phyloP scores from a whole-genome alignment of 2,329 filamentous ascomycete genomes.

The Xylariaceae sp. region DNA sequence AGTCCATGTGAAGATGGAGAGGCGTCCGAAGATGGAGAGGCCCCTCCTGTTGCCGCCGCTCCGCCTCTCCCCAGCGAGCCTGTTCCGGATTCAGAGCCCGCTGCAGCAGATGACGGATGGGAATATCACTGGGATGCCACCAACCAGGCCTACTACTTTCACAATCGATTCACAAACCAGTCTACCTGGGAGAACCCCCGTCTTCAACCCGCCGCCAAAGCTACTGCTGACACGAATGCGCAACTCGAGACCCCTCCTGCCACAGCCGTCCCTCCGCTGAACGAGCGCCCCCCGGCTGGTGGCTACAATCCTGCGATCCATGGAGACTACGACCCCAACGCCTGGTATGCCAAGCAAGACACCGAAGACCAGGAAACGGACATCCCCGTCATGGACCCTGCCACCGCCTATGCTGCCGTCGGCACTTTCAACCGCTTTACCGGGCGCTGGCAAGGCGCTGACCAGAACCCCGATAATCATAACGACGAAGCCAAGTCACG shows the following conservation, averaged over 20 bases:
- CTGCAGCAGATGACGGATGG: constrained; percentile 70
- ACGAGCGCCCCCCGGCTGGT: constrained; percentile 48
- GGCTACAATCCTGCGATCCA: constrained; percentile 97
- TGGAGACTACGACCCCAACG: constrained; percentile 91
- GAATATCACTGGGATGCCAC: constrained; percentile 70
- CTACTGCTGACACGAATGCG: constrained; percentile 22
- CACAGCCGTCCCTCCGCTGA: constrained; percentile 28
- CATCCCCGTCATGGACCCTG: constrained; percentile 29
- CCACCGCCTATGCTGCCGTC: constrained; percentile 57
- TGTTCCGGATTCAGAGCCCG: constrained; percentile 43
- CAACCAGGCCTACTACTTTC: constrained; percentile 73
- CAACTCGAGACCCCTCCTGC: constrained; percentile 24
- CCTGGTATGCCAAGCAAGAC: constrained; percentile 76
- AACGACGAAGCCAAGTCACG: constrained; percentile 83
- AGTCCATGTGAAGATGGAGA: not conserved
- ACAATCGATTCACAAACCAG: constrained; percentile 71
- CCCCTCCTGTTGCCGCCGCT: constrained; percentile 14
- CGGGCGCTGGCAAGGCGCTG: constrained; percentile 70
- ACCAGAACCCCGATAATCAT: constrained; percentile 69
- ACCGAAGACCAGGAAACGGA: constrained; percentile 33
- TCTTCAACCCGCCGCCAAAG: constrained; percentile 45
- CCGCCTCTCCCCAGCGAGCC: constrained; percentile 38
- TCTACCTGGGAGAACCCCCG: constrained; percentile 88
- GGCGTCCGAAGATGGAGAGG: constrained; percentile 10
- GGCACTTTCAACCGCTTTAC: constrained; percentile 91